Evolutionary conservation across 495 filamentous ascomycete genomes (phyloP), one percentile per base, ranked within the genome.

Genomic region (Neohortaea acidophila): DNA sequence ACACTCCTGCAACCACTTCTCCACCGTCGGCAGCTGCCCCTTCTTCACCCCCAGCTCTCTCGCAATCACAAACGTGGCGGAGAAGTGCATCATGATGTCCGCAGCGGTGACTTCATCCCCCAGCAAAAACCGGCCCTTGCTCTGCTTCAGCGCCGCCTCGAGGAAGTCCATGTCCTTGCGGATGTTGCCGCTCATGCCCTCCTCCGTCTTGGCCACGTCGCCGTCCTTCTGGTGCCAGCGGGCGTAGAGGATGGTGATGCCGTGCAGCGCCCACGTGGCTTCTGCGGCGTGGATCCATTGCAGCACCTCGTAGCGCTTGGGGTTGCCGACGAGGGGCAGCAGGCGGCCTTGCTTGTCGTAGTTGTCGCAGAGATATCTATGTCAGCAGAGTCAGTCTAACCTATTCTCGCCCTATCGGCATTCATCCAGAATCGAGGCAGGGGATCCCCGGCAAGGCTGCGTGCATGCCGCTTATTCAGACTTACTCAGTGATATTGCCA

Each of bases 231-330:
- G 41, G 12, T 33, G 15, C 48, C 53, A 58, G 6, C 52, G 55
- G 10, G 44, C 43, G 31, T 62, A 63, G 27, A 56, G 28, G 8
- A 60, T 49, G 4, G 59, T 47, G 8, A 64, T 51, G 11, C 37
- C 42, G 32, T 62, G 59, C 21, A 62, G 21, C 42, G 58, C 43
- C 36, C 58, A 57, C 10, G 54, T 58, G 1, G 47, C 60, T 49
- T 64, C 59, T 3, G 61, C 57, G 3, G 59, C 56, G 40, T 61
- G 54, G 28, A 64, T 45, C 41, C 48, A 63, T 31, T 55, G 47
- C n/a, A 47, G 47, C 12, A 55, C 49, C 26, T 51, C 38, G 27
- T 48, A 42, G 9, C 57, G 48, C 13, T 46, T 27, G 3, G 35
- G 34, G 21, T 52, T 34, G 30, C 46, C 46, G 19, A 41, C n/a